These are phyloP conservation scores for Cudoniella acicularis DNA, from an alignment of 495 filamentous ascomycete genomes.

Conservation along the genomic window DNA sequence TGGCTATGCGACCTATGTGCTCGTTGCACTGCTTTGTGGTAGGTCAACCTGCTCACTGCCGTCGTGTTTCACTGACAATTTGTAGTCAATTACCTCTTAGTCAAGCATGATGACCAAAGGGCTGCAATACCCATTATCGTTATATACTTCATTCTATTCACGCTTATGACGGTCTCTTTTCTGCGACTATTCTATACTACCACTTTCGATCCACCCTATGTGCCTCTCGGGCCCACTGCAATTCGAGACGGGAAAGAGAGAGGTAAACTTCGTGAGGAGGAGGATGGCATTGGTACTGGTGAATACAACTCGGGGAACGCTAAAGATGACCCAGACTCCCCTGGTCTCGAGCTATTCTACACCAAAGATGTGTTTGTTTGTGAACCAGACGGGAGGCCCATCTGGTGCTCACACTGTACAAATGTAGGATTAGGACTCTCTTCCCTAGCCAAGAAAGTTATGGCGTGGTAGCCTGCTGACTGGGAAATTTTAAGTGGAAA, in stretches of 20 bases:
- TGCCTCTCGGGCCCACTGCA: slow-evolving; percentile 53
- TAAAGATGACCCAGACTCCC: slow-evolving; percentile 39
- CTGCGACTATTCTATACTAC: slow-evolving; percentile 63
- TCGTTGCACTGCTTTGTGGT: slow-evolving; percentile 58
- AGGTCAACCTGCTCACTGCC: background rate
- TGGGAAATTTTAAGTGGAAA: slow-evolving; percentile 40
- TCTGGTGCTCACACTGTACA: slow-evolving; percentile 74
- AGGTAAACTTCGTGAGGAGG: slow-evolving; percentile 9
- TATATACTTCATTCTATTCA: slow-evolving; percentile 65
- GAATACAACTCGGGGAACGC: slow-evolving; percentile 19
- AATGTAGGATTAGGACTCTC: slow-evolving; percentile 40
- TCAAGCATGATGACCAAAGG: slow-evolving; percentile 29
- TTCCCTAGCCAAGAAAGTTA: no score
- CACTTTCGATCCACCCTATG: slow-evolving; percentile 62
- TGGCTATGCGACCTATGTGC: slow-evolving; percentile 59
- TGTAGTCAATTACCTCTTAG: slow-evolving; percentile 23
- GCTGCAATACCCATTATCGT: slow-evolving; percentile 65
- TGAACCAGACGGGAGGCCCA: slow-evolving; percentile 71
- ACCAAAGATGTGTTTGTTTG: slow-evolving; percentile 79
- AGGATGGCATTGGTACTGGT: slow-evolving; percentile 18
- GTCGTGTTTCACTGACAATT: background rate
- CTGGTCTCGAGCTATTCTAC: slow-evolving; percentile 59
- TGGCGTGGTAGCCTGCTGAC: no score
- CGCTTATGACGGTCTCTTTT: slow-evolving; percentile 64
- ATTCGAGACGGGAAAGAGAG: slow-evolving; percentile 22